These are phyloP conservation scores for Tripterygium wilfordii DNA, from an alignment of 177 flowering plant genomes.

Conservation along the genomic window DNA sequence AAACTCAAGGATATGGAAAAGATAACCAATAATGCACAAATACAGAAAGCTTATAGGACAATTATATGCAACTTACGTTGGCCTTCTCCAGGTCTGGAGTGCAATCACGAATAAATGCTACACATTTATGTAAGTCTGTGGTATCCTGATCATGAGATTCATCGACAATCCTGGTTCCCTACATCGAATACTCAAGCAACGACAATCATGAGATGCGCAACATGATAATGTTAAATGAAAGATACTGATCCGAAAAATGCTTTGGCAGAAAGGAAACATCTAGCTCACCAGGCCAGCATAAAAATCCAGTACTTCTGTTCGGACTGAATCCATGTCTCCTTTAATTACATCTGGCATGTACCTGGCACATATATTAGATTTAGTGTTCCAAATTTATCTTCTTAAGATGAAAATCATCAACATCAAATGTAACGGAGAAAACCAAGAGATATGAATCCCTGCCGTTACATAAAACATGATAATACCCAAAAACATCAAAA, in stretches of 20 bases:
- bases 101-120: constrained; percentile 38
- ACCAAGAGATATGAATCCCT: no score
- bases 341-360: constrained; percentile 83
- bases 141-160: constrained; percentile 90
- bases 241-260: no score
- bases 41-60: no score
- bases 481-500: no score
- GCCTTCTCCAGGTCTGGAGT: constrained; percentile 36
- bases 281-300: constrained; percentile 49
- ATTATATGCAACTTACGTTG: constrained; percentile 45
- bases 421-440: not conserved
- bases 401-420: not conserved
- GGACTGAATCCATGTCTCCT: constrained; percentile 95
- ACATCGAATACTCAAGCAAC: constrained; percentile 17
- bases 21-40: no score
- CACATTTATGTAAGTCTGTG: constrained; percentile 89
- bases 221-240: no score
- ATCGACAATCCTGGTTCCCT: constrained; percentile 74
- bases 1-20: no score
- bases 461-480: no score
- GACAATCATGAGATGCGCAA: no score
- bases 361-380: constrained; percentile 30
- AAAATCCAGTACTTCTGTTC: constrained; percentile 68
- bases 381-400: not conserved
- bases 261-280: no score